Conservation (phyloP, 176 grass and related monocot species). For the Oryza glumipatula region DNA sequence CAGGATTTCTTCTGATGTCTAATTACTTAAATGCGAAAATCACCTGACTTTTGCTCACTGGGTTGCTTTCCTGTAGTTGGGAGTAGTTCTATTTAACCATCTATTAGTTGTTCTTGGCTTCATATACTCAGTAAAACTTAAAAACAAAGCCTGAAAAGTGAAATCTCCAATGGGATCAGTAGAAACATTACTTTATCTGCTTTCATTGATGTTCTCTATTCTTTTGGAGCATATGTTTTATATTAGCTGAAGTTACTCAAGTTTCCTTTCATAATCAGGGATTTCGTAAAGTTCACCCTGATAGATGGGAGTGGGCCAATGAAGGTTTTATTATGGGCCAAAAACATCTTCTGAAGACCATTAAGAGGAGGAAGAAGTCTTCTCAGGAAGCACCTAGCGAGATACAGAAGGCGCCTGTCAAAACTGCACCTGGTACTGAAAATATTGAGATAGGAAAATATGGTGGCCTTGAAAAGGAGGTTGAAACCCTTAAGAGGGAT, state of each 20-base stretch:
- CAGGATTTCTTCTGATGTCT: neutral
- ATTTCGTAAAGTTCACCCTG: constrained; percentile 86
- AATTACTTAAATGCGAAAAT: neutral
- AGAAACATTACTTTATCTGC: constrained; percentile 6
- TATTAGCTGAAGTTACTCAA: constrained; percentile 1
- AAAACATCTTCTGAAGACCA: constrained; percentile 78
- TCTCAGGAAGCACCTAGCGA: constrained; percentile 34
- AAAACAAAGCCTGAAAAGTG: neutral
- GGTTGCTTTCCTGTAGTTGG: neutral
- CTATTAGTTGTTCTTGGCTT: constrained; percentile 1
- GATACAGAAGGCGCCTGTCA: constrained; percentile 43
- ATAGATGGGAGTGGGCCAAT: constrained; percentile 95
- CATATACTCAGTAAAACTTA: constrained; percentile 19
- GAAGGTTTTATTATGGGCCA: constrained; percentile 74
- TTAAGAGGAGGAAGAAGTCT: constrained; percentile 72
- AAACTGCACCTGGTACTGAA: constrained; percentile 54
- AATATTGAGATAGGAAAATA: constrained; percentile 77
- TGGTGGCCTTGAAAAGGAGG: constrained; percentile 71
- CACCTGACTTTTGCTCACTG: neutral
- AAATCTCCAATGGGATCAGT: constrained; percentile 3
- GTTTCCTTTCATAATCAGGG: constrained; percentile 54
- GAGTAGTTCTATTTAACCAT: neutral
- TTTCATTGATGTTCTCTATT: neutral
- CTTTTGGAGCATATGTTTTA: constrained; percentile 1
- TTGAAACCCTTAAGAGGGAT: constrained; percentile 84